Conservation (phyloP, 352 stramenopile genomes). For the Pythium pectinolyticum region DNA sequence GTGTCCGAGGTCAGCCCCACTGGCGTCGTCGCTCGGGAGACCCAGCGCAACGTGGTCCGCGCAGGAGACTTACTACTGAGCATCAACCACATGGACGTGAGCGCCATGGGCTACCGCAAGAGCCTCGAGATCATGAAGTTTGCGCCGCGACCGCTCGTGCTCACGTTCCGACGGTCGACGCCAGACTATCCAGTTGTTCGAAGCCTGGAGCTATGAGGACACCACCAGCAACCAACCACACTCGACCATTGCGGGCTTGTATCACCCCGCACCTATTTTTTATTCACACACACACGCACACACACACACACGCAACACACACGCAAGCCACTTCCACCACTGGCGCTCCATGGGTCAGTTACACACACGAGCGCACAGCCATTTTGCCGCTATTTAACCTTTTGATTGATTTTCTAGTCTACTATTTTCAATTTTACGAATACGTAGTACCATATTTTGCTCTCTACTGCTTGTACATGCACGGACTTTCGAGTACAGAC, state of each 20-base stretch:
- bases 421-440: conserved; percentile 10
- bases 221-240: no score
- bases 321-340: background rate
- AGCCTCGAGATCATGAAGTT: conserved; percentile 64
- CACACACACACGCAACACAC: no score
- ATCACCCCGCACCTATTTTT: no score
- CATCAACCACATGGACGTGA: conserved; percentile 74
- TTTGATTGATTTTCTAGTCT: no score
- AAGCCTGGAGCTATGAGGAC: conserved; percentile 58
- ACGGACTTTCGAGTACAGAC: no score
- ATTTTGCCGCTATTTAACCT: conserved; percentile 12
- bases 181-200: conserved; percentile 32
- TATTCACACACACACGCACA: no score
- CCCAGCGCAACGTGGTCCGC: conserved; percentile 31
- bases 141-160: conserved; percentile 61
- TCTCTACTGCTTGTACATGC: background rate
- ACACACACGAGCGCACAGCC: no score
- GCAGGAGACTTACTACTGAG: conserved; percentile 60
- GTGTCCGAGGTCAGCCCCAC: conserved; percentile 40
- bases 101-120: conserved; percentile 53
- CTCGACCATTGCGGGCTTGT: no score
- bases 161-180: conserved; percentile 55
- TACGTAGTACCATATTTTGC: no score
- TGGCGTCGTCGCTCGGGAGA: conserved; percentile 32
- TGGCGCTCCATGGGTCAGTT: no score